Evolutionary conservation across 306 rosid species (phyloP), one percentile per base, ranked within the genome.

Genomic region (Hippophae gyantsensis): DNA sequence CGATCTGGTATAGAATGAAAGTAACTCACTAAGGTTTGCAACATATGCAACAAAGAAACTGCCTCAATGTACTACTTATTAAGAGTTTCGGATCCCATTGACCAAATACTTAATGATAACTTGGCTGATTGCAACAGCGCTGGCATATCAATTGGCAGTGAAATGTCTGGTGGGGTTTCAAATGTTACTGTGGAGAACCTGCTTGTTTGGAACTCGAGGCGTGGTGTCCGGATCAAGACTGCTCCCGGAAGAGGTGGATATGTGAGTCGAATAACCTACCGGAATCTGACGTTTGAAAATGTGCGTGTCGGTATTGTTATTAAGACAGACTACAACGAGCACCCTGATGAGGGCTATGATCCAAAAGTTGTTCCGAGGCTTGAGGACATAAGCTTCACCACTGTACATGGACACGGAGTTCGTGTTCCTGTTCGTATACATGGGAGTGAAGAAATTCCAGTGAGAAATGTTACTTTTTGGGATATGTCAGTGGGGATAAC

Each of bases 141-240:
- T 42, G 98, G 98, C 5, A 13, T 92, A 63, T 92, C 98, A 62
- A 87, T 92, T 44, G 98, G 98, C 76, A 92, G 98, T 53, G 98
- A 92, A 79, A 92, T 92, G 98, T 92, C 98, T 42, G 98, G 98
- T 27, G 98, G 98, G 43, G 92, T 92, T 65, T 85, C 86, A 54
- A 78, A 84, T 38, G 68, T 92, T 59, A 92, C 88, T 0, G 85
- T 92, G 68, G 98, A 92, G 82, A 92, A 92, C 47, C 52, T 92
- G 53, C 68, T 86, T 27, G 78, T 92, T 38, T 92, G 99, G 99
- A 71, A 76, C 72, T 92, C 99, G 25, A 80, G 99, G 68, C 96
- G 99, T 23, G 99, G 81, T 4, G 88, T 92, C 63, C 79, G 99
- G 66, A 92, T 92, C 75, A 92, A 92, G 78, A 92, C 99, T 0